A percentile compares a stretch with the other conserved stretches of the same genome.
These are phyloP conservation scores for Spathaspora arborariae DNA, from an alignment of 805 yeast species.

Conservation along the genomic window DNA sequence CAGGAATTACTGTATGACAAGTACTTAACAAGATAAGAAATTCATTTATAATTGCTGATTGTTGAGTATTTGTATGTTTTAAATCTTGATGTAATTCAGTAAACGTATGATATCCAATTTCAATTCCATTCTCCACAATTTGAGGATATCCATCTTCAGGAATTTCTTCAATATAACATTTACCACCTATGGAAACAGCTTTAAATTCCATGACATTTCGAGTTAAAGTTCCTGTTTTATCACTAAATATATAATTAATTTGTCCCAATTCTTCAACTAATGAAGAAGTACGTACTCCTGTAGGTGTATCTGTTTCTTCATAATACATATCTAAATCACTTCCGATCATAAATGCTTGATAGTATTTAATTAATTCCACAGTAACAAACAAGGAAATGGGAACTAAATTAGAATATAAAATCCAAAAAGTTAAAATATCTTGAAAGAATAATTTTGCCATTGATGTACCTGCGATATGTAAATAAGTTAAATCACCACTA, in stretches of 20 bases:
- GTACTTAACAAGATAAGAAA: conserved; percentile 82
- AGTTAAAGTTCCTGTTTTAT: conserved; percentile 95
- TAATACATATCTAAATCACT: conserved; percentile 93
- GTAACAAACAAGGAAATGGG: conserved; percentile 96
- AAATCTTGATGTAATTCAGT: conserved; percentile 53
- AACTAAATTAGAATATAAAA: conserved; percentile 91
- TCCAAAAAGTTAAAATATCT: conserved; percentile 92
- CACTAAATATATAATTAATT: conserved; percentile 92
- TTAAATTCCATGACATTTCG: conserved; percentile 96
- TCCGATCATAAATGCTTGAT: conserved; percentile 90
- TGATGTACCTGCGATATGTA: conserved; percentile 65
- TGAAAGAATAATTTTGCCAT: conserved; percentile 72
- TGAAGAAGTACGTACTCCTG: conserved; percentile 92
- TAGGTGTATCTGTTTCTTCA: conserved; percentile 85
- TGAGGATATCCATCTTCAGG: conserved; percentile 86
- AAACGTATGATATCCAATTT: conserved; percentile 73
- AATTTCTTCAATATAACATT: conserved; percentile 78
- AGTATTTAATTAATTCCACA: conserved; percentile 90
- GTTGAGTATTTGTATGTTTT: conserved; percentile 39
- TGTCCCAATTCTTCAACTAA: conserved; percentile 97
- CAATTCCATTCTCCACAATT: conserved; percentile 65
- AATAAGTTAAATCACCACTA: conserved; percentile 53
- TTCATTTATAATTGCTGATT: conserved; percentile 55
- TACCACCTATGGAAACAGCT: conserved; percentile 89
- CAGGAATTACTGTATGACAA: conserved; percentile 98